Base-by-base conservation (phyloP, 176 grass and related monocot genomes). In the Luzula sylvatica region DNA sequence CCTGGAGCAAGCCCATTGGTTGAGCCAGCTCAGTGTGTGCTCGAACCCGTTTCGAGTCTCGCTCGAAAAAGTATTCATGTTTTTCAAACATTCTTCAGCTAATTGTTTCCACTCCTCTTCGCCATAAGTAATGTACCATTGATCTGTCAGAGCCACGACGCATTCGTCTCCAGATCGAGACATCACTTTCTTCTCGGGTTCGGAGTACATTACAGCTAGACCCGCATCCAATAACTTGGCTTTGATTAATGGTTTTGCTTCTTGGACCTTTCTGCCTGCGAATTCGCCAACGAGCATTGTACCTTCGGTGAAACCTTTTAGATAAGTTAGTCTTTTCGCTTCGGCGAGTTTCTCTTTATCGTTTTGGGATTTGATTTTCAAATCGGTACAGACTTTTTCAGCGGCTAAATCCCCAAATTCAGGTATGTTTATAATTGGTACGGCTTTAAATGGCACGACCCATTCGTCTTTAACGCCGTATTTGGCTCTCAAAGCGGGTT, bases 41-140 rank as follows among this genome's bases (percentile, higher is more conserved):
- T 92, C 76, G 27, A 92, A 85, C 56, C 69, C 77, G 52, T 75
- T 75, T 51, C 66, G 69, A 11, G 77, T 56, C 42, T 94, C 87
- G 27, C 51, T 18, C 53, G 65, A 75, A 50, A 78, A 94, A 2
- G 67, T 71, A 55, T 86, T 94, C 87, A 94, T 94, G 2, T 15
- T 50, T 2, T 49, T 50, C 56, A 94, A 67, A 61, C 87, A 94
- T 26, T 53, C 67, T 46, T 53, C 41, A 39, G 87, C 87, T 65
- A 65, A 54, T 23, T 64, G 60, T 72, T 76, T 94, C 87, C 81
- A 86, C 15, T 78, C 81, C 30, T n/a, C 61, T 65, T 94, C 81
- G 71, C 87, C 87, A 52, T 93, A 93, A 45, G 61, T 93, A 41
- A 86, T 86, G 66, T 75, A 82, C 77, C 87, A 93, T 48, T 93